phyloP scores from a whole-genome alignment of 352 stramenopile species.

The Phytophthora rubi region DNA sequence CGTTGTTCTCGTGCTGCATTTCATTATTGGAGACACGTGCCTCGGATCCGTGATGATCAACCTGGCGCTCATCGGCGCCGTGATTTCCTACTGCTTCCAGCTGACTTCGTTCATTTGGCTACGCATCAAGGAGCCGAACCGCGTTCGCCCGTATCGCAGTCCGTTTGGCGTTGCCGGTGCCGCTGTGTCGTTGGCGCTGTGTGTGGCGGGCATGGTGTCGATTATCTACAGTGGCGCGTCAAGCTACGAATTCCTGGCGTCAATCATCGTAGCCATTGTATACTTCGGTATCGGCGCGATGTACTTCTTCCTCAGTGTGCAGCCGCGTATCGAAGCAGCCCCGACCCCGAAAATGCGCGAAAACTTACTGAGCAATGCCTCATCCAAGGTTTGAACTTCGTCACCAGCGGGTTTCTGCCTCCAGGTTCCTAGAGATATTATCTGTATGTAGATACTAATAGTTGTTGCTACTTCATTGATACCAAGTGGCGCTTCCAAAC shows the following conservation, averaged over 20 bases:
- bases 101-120: constrained; percentile 63
- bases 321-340: constrained; percentile 37
- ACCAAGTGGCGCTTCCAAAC: not conserved
- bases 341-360: constrained; percentile 52
- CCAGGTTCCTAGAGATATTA: not conserved
- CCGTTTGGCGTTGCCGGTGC: constrained; percentile 63
- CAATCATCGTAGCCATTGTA: constrained; percentile 55
- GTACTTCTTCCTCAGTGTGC: constrained; percentile 55
- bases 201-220: constrained; percentile 53
- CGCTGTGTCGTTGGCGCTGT: constrained; percentile 50
- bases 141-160: constrained; percentile 55
- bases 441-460: not conserved
- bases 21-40: constrained; percentile 59
- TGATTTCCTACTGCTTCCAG: constrained; percentile 71
- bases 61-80: constrained; percentile 64
- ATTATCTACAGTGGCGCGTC: constrained; percentile 73
- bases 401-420: too few relatives aligned
- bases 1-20: constrained; percentile 61
- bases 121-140: constrained; percentile 56
- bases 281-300: constrained; percentile 59
- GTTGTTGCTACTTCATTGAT: not conserved
- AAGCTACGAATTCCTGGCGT: constrained; percentile 66
- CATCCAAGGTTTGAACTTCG: constrained; percentile 14
- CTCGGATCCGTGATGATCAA: constrained; percentile 77
- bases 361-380: constrained; percentile 44